Evolutionary conservation across 2,329 filamentous ascomycete genomes (phyloP), one percentile per base, ranked within the genome.

Genomic region (Zasmidium citrigriseum): DNA sequence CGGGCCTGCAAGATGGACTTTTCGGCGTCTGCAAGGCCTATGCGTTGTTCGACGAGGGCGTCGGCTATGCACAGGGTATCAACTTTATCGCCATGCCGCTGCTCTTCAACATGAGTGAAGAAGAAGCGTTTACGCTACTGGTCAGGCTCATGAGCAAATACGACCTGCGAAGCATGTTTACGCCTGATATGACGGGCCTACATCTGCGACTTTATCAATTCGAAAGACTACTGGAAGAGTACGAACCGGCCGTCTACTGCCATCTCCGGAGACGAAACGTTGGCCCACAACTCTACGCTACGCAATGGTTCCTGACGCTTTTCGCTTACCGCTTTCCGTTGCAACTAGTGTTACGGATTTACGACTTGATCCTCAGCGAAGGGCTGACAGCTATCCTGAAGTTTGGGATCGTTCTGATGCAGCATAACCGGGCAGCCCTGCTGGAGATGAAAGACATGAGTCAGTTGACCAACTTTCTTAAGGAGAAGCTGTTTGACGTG

Each of bases 11-110:
- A 74, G 95, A 98, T 68, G 90, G 91, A 9, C 83, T 99, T 10
- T 98, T 96, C 75, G 93, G 93, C 38, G 86, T 99, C 34, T 99
- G 95, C 80, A 99, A 98, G 76, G 93, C 95, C 1, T 99, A 99
- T 76, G 95, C 95, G 14, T 81, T 99, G 25, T 98, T 93, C 67
- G 95, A 99, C 70, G 92, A 96, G 70, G 89, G 83, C 7, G 95
- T 99, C 34, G 93, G 95, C 27, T 99, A 99, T 74, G 93, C 96
- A 0, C 95, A 99, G 75, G 95, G 95, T 71, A 97, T 99, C 90
- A 99, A 98, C 72, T 99, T 99, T 70, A 86, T 99, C 59, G 90
- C 92, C 50, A 98, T 98, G 92, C 95, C 96, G 22, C 76, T 99
- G 18, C 80, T 99, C 1, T 97, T 99, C 78, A 98, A 97, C 73